These are phyloP conservation scores for Apiospora phragmitis DNA, from an alignment of 2,329 filamentous ascomycete species.

Conservation along the genomic window DNA sequence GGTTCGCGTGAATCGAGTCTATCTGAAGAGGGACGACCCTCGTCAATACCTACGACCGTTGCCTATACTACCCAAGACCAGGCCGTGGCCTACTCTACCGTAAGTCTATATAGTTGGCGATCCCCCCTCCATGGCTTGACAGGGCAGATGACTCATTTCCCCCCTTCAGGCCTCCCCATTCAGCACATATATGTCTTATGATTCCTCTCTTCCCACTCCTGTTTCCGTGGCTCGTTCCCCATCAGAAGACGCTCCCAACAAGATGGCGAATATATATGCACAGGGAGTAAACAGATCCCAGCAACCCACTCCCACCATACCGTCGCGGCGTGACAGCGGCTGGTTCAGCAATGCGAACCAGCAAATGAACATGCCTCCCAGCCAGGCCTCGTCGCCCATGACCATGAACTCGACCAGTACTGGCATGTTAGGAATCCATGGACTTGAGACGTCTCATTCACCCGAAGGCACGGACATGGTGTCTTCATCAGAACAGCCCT, in stretches of 20 bases:
- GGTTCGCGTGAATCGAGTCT: slow-evolving; percentile 22
- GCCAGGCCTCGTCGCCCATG: slow-evolving; percentile 48
- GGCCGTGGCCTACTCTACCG: slow-evolving; percentile 26
- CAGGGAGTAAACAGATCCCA: slow-evolving; percentile 41
- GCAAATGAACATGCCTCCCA: slow-evolving; percentile 41
- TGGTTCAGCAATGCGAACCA: slow-evolving; percentile 39
- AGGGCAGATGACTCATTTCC: not conserved
- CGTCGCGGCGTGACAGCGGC: slow-evolving; percentile 42
- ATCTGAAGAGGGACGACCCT: slow-evolving; percentile 21
- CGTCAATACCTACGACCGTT: slow-evolving; percentile 24
- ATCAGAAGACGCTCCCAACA: slow-evolving; percentile 39
- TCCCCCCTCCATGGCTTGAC: not conserved
- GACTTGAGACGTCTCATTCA: slow-evolving; percentile 34
- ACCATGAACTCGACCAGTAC: slow-evolving; percentile 35
- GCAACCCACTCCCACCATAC: slow-evolving; percentile 49
- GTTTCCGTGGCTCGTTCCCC: slow-evolving; percentile 51
- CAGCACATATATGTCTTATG: slow-evolving; percentile 17
- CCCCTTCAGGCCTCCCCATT: slow-evolving; percentile 35
- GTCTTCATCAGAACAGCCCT: slow-evolving; percentile 36
- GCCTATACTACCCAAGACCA: slow-evolving; percentile 28
- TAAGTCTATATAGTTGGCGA: slow-evolving; percentile 20
- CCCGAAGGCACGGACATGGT: slow-evolving; percentile 18
- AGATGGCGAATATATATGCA: slow-evolving; percentile 41
- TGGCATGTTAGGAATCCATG: slow-evolving; percentile 40
- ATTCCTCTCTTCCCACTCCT: slow-evolving; percentile 44